Evolutionary conservation across 306 rosid species (phyloP), one percentile per base, ranked within the genome.

Genomic region (Vigna reflexopilosa): DNA sequence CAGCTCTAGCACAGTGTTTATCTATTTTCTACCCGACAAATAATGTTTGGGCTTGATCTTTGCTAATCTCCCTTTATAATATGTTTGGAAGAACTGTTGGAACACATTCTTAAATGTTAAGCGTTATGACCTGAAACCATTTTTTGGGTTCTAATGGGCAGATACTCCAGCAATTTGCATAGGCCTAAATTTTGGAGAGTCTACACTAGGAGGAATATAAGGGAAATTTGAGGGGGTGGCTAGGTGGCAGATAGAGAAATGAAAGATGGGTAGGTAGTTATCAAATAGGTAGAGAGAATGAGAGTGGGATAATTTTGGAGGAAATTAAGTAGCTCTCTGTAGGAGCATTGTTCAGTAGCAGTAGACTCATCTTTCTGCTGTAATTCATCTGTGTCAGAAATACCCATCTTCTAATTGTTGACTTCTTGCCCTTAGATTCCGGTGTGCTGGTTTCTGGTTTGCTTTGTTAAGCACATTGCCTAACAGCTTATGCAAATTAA

Each of bases 31-130:
- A 20, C 58, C 28, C 12, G 48, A 24, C 5, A 61, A 57, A 83
- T 56, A 47, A 11, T 5, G 14, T 65, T 34, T 47, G 56, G 50
- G 36, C 57, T 73, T 51, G 3, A 12, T 32, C 36, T 52, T 5
- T 32, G 40, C 51, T 47, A n/a, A 7, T 70, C 59, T 75, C 74
- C 44, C 73, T 26, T 75, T 70, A 57, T 20, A 22, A 73, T 47
- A 32, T 63, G 47, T 63, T 64, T 69, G n/a, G 45, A 49, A 44
- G 19, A 70, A 26, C 52, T 80, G 42, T 80, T 30, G 62, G 51
- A 79, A 55, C 68, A 51, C 52, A 64, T 67, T 69, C 52, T 50
- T 36, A 58, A 67, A 77, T 61, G 67, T 54, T 19, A 57, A 81
- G 73, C 20, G n/a, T 44, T 44, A 2, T 10, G 14, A 9, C 49